phyloP scores from a whole-genome alignment of 768 basidiomycete genomes.

The Hebeloma cylindrosporum region DNA sequence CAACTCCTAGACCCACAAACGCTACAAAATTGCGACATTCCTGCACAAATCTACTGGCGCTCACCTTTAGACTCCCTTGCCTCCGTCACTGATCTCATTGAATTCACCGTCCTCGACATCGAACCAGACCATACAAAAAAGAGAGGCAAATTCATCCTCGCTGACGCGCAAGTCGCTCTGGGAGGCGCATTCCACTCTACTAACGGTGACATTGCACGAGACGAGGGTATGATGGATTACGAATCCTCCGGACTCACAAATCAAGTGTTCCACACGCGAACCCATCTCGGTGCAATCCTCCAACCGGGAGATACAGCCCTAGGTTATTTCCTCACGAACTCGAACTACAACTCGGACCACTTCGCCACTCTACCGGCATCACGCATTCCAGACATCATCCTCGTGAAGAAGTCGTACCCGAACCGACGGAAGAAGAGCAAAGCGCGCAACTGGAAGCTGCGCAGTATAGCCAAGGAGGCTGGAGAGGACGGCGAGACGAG shows the following conservation, averaged over 20 bases:
- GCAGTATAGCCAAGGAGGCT: slow-evolving; percentile 90
- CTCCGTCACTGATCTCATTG: slow-evolving; percentile 79
- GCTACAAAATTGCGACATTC: slow-evolving; percentile 79
- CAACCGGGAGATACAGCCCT: slow-evolving; percentile 94
- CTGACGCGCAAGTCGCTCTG: slow-evolving; percentile 83
- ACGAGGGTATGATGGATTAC: slow-evolving; percentile 61
- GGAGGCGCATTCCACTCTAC: slow-evolving; percentile 74
- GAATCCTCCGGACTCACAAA: slow-evolving; percentile 59
- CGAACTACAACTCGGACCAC: slow-evolving; percentile 92
- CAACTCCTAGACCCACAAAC: slow-evolving; percentile 91
- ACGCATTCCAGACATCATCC: slow-evolving; percentile 86
- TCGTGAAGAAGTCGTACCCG: slow-evolving; percentile 95
- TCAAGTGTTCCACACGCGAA: slow-evolving; percentile 93
- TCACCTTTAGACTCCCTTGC: slow-evolving; percentile 84
- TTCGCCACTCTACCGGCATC: slow-evolving; percentile 66
- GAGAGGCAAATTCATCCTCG: slow-evolving; percentile 78
- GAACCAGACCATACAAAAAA: slow-evolving; percentile 67
- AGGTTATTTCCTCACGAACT: slow-evolving; percentile 84
- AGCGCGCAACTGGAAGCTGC: slow-evolving; percentile 81
- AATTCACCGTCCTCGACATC: slow-evolving; percentile 94
- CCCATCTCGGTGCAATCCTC: slow-evolving; percentile 87
- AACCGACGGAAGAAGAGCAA: slow-evolving; percentile 89
- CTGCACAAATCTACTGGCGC: slow-evolving; percentile 86
- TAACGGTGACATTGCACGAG: slow-evolving; percentile 29
- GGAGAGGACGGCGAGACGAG: slow-evolving; percentile 85